Percentiles rank a stretch among this genome's conserved stretches.
These are phyloP conservation scores for Pseudomicrostroma phylloplanum DNA, from an alignment of 1,284 basidiomycete species.

Conservation along the genomic window DNA sequence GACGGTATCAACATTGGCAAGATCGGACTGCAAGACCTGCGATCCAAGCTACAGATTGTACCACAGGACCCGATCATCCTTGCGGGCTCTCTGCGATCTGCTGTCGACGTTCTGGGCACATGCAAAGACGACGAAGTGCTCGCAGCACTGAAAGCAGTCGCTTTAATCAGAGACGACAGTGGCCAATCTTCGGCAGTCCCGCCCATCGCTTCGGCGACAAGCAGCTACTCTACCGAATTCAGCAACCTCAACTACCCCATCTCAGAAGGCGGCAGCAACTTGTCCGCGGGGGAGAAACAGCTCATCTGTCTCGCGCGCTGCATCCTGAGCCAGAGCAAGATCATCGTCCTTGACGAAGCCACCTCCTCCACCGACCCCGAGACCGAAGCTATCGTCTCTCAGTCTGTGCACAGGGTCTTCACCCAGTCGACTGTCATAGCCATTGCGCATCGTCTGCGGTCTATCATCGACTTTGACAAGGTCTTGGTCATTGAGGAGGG, in stretches of 20 bases:
- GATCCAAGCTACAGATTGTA: conserved; percentile 56
- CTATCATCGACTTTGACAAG: conserved; percentile 52
- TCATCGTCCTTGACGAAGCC: conserved; percentile 49
- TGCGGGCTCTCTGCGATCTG: conserved; percentile 34
- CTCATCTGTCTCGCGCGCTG: conserved; percentile 46
- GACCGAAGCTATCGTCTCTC: conserved; percentile 58
- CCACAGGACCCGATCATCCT: conserved; percentile 50
- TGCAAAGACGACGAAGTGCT: conserved; percentile 31
- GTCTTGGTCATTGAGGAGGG: conserved; percentile 56
- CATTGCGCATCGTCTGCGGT: conserved; percentile 62
- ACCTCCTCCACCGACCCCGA: conserved; percentile 40
- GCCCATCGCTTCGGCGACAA: not conserved
- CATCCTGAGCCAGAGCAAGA: conserved; percentile 29
- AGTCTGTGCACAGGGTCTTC: conserved; percentile 74
- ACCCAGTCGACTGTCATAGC: conserved; percentile 69
- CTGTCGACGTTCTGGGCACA: conserved; percentile 34
- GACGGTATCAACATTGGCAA: conserved; percentile 53
- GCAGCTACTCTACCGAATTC: not conserved
- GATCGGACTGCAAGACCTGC: conserved; percentile 53
- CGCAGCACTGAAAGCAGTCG: conserved; percentile 22
- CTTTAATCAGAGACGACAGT: not conserved
- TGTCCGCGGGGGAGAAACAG: conserved; percentile 45
- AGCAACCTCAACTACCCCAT: conserved; percentile 13
- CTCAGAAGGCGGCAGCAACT: conserved; percentile 41
- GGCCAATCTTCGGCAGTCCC: not conserved